Conservation (phyloP, 1,139 yeast species). For the Magnusiomyces tetraspermus region DNA sequence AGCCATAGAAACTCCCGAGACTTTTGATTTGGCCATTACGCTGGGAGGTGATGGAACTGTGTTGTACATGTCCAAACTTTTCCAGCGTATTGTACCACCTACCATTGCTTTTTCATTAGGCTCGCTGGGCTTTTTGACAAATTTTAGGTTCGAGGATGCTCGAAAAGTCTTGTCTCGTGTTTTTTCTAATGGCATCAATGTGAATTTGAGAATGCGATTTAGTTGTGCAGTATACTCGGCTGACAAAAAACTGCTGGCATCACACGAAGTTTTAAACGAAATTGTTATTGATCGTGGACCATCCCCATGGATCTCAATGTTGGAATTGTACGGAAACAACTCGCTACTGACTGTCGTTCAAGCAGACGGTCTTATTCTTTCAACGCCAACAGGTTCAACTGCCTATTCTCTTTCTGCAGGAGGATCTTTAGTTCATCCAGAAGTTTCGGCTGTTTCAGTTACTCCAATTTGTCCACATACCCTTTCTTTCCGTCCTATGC, state of each 20-base stretch:
- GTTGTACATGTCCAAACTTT: slow-evolving; percentile 64
- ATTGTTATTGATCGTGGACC: slow-evolving; percentile 84
- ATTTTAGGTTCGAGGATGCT: slow-evolving; percentile 64
- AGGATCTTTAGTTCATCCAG: slow-evolving; percentile 83
- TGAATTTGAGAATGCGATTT: slow-evolving; percentile 73
- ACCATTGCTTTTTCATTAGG: slow-evolving; percentile 77
- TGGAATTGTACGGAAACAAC: slow-evolving; percentile 77
- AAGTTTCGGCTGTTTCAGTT: slow-evolving; percentile 77
- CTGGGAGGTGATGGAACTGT: slow-evolving; percentile 92
- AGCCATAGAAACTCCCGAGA: slow-evolving; percentile 46
- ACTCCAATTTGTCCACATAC: slow-evolving; percentile 94
- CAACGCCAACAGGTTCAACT: slow-evolving; percentile 89
- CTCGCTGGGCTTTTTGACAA: slow-evolving; percentile 72
- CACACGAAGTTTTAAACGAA: slow-evolving; percentile 76
- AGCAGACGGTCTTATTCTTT: slow-evolving; percentile 81
- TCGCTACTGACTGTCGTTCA: slow-evolving; percentile 74
- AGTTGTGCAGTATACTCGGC: slow-evolving; percentile 46
- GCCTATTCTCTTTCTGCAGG: slow-evolving; percentile 89
- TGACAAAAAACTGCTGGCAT: slow-evolving; percentile 50
- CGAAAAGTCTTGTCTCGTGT: slow-evolving; percentile 47
- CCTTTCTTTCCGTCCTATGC: slow-evolving; percentile 74
- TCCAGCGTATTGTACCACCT: slow-evolving; percentile 79
- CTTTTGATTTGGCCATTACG: slow-evolving; percentile 68
- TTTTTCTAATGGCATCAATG: slow-evolving; percentile 60
- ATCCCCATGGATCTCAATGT: slow-evolving; percentile 73